Evolutionary conservation across 129 eudicot genomes (phyloP), one percentile per base, ranked within the genome.

Genomic region (Glebionis coronaria): DNA sequence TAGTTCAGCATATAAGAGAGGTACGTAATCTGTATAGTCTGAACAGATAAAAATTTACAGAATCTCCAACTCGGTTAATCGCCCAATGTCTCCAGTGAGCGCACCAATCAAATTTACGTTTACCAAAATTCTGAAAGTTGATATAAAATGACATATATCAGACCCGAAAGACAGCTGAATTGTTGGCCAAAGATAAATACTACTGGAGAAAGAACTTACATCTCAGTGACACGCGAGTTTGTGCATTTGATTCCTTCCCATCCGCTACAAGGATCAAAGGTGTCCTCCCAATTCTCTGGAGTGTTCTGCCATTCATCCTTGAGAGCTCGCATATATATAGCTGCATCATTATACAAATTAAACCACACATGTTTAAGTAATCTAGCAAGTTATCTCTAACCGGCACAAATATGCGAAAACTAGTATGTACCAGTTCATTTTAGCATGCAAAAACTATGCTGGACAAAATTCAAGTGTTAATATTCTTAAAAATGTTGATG

Each of bases 201-300:
- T 44, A 15, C 25, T 50, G 69, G 14, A 21, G 6, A 46, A 74
- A 44, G 46, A 23, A 49, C 80, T 75, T 72, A 85, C 91, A 85
- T 79, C 49, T 85, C 61, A 54, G 71, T 63, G 18, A 85, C 78
- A 15, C 91, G 87, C 12, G 69, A 35, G 59, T 70, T 51, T 13
- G 25, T 60, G 75, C 91, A 85, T 49, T 49, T 15, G 49, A 85
- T 79, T n/a, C 91, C 91, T 5, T 76, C 91, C 91, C 91, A 85
- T 15, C 72, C 69, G 18, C 70, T 53, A 58, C 91, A 85, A 0
- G 91, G 91, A 51, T 85, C 87, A 12, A 73, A 18, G 12, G 73
- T 85, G 44, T 14, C 63, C 4, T 75, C 76, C 91, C 91, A 85
- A 57, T 55, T 82, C 9, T 76, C 82, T 14, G 91, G 91, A n/a